phyloP scores from a whole-genome alignment of 345 rosid species.

The Aegle marmelos region DNA sequence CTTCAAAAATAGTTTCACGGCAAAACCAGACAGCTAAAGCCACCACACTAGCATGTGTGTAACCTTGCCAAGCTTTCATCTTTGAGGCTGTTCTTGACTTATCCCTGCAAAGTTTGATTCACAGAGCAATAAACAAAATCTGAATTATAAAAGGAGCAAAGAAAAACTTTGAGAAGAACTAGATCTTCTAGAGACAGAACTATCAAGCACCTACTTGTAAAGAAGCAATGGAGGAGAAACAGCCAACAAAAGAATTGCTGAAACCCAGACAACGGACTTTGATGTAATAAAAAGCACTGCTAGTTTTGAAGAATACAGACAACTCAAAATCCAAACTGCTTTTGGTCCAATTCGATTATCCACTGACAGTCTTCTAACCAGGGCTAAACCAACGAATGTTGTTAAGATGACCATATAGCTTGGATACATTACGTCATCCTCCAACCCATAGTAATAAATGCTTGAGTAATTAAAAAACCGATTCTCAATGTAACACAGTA shows the following conservation, averaged over 20 bases:
- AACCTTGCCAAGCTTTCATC: conserved; percentile 99
- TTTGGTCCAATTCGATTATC: conserved; percentile 78
- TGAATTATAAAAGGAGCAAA: neutral
- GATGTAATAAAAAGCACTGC: conserved; percentile 86
- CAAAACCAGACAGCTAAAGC: conserved; percentile 87
- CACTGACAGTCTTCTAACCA: conserved; percentile 71
- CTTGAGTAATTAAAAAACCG: conserved; percentile 86
- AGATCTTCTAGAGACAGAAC: conserved; percentile 2
- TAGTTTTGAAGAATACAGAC: conserved; percentile 89
- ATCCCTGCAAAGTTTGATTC: conserved; percentile 57
- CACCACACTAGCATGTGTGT: conserved; percentile 78
- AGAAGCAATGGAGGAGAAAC: conserved; percentile 90
- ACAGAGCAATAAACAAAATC: neutral
- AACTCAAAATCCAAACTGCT: conserved; percentile 89
- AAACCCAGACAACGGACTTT: conserved; percentile 81
- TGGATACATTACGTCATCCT: conserved; percentile 97
- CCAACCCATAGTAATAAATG: conserved; percentile 82
- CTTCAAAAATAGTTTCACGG: conserved; percentile 96
- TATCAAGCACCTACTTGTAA: conserved; percentile 58
- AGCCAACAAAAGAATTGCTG: conserved; percentile 81
- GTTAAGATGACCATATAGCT: conserved; percentile 97
- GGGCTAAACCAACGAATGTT: conserved; percentile 72
- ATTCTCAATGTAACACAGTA: conserved; percentile 85
- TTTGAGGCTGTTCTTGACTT: conserved; percentile 74
- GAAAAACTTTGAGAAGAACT: neutral